These are phyloP conservation scores for Pharnaceum exiguum DNA, from an alignment of 148 eudicot genomes.

Conservation along the genomic window DNA sequence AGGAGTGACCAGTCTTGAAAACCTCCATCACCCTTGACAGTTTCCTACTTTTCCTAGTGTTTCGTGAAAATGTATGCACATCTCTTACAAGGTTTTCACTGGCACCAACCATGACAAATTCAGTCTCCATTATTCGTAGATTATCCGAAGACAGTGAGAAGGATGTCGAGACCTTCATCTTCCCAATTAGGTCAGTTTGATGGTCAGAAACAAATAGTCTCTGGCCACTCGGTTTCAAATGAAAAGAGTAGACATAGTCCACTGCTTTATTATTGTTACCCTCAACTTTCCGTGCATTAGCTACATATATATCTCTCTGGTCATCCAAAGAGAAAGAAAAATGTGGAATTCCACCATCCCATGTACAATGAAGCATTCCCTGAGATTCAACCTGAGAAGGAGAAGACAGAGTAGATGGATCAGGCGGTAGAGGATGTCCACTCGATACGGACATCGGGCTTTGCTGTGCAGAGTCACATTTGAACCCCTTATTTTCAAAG, in stretches of 20 bases:
- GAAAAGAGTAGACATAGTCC: constrained; percentile 56
- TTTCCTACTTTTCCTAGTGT: constrained; percentile 38
- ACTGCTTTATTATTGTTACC: constrained; percentile 28
- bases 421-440: constrained; percentile 28
- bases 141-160: constrained; percentile 35
- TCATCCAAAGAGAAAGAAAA: constrained; percentile 75
- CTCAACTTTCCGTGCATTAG: constrained; percentile 38
- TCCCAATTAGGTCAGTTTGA: constrained; percentile 49
- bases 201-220: constrained; percentile 25
- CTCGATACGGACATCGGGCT: constrained; percentile 40
- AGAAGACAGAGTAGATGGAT: constrained; percentile 38
- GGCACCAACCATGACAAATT: constrained; percentile 57
- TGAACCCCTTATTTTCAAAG: constrained; percentile 17
- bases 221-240: constrained; percentile 28
- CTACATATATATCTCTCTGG: constrained; percentile 52
- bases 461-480: constrained; percentile 30
- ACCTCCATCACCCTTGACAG: constrained; percentile 56
- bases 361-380: constrained; percentile 68
- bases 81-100: constrained; percentile 29
- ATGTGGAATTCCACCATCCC: constrained; percentile 60
- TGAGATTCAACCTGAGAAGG: constrained; percentile 22
- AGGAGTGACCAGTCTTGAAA: constrained; percentile 40
- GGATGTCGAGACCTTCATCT: constrained; percentile 68
- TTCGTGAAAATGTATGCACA: constrained; percentile 27
- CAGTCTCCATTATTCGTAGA: constrained; percentile 52